Evolutionary conservation across 208 protist species (phyloP).

Genomic region (Naegleria lovaniensis): DNA sequence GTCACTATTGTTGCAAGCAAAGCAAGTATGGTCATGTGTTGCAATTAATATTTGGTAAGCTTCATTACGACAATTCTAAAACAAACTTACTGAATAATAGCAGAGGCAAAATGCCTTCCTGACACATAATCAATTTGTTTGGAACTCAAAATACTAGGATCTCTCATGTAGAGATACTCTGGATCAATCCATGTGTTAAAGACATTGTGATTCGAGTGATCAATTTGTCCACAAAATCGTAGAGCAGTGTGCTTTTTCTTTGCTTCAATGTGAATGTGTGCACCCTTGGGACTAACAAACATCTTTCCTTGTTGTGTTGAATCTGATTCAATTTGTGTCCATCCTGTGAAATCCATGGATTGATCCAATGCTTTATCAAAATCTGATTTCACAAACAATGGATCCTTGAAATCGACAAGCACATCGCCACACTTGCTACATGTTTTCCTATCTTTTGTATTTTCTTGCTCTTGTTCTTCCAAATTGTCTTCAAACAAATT

Average conservation of each 20-base stretch:
- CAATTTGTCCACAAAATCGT: neutral
- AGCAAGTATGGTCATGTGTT: too few relatives aligned
- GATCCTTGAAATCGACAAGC: neutral
- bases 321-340: neutral
- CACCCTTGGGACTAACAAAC: neutral
- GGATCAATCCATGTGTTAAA: neutral
- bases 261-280: neutral
- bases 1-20: too few relatives aligned
- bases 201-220: neutral
- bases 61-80: neutral
- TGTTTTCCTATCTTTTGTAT: neutral
- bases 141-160: neutral
- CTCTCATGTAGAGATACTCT: neutral
- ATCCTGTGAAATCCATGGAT: neutral
- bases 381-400: neutral
- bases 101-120: neutral
- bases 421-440: neutral
- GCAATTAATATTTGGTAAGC: too few relatives aligned
- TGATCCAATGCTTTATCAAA: neutral
- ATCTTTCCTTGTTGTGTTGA: neutral
- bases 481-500: neutral
- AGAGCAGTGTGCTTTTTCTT: neutral
- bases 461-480: neutral
- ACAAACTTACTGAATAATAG: neutral
- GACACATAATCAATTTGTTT: neutral